Base-by-base conservation (phyloP, 2,329 filamentous ascomycete species). In the Drechslerella dactyloides region DNA sequence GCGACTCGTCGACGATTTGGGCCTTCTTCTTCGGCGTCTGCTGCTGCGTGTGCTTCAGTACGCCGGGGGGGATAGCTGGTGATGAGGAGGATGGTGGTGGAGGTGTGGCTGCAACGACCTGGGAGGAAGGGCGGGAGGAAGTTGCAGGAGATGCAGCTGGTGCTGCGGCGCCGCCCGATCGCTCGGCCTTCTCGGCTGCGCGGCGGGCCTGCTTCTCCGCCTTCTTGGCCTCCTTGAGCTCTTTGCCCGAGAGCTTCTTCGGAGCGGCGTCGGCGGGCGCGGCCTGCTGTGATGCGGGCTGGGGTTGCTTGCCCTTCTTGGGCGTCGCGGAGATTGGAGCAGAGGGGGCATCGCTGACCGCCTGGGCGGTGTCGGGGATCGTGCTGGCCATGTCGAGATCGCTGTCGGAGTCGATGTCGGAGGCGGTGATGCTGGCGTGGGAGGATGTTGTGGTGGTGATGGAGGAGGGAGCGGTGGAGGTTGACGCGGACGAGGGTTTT, bases 191-290 rank as follows among this genome's bases (percentile, higher is more conserved):
- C 77, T 84, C 86, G 77, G 87, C 87, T 54, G 90, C 91, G 81
- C 93, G 85, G 73, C 91, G 85, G 52, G 92, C 92, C 58, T 90
- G 89, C 82, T 97, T 97, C 79, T 97, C 93, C 33, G 91, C 93
- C 79, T 96, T 93, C 73, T 89, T 89, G 79, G 87, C 88, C 77
- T 93, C 93, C 81, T 97, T 97, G 77, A 96, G 79, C 80, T 96
- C 90, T 19, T 91, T 91, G 37, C 85, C 85, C 1, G 89, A 87
- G 33, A 90, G 82, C 79, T 90, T 90, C 76, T 80, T 77, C 19
- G 51, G 8, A 30, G 40, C 17, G 7, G 79, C 75, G 15, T 80
- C 79, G 2, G 79, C 37, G 13, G 37, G 5, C 3, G 37, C 37
- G 13, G 37, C 11, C 2, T 5, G 37, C 37, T 42, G 37, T 13